Conservation (phyloP, 2,329 filamentous ascomycete species). For the Exophiala viscosa region DNA sequence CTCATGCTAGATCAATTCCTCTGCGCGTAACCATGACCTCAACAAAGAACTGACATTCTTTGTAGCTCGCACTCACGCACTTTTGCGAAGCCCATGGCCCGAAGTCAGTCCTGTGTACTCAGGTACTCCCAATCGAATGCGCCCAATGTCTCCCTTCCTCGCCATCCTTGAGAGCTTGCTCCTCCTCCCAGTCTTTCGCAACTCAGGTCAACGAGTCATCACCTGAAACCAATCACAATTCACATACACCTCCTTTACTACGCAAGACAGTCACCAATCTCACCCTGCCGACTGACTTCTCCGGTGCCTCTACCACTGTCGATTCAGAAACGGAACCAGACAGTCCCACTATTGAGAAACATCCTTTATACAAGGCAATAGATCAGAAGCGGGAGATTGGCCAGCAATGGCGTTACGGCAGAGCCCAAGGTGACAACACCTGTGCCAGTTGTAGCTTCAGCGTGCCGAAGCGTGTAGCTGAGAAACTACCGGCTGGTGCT, state of each 20-base stretch:
- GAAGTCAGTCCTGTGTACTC: conserved; percentile 60
- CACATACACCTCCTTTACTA: conserved; percentile 11
- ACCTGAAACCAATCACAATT: conserved; percentile 8
- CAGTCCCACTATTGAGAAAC: conserved; percentile 42
- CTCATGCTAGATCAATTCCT: background rate
- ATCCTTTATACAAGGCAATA: conserved; percentile 46
- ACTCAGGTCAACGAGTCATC: conserved; percentile 20
- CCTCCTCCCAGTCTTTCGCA: conserved; percentile 26
- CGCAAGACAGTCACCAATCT: conserved; percentile 25
- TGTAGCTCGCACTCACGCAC: conserved; percentile 58
- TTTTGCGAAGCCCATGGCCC: conserved; percentile 62
- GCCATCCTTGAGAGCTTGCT: conserved; percentile 42
- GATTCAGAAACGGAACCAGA: conserved; percentile 25
- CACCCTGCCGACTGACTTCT: conserved; percentile 31
- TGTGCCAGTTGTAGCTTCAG: conserved; percentile 58
- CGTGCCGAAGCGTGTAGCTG: conserved; percentile 52
- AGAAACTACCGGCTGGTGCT: conserved; percentile 51
- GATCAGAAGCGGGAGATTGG: conserved; percentile 13
- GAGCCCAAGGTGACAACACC: conserved; percentile 46
- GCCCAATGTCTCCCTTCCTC: conserved; percentile 46
- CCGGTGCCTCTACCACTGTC: conserved; percentile 27
- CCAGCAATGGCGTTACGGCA: conserved; percentile 33
- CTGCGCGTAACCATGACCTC: background rate
- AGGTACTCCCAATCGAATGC: conserved; percentile 54
- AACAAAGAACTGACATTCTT: conserved; percentile 5